Evolutionary conservation across 1,139 yeast genomes (phyloP), one percentile per base, ranked within the genome.

Genomic region (Trichomonascaceae sp.): DNA sequence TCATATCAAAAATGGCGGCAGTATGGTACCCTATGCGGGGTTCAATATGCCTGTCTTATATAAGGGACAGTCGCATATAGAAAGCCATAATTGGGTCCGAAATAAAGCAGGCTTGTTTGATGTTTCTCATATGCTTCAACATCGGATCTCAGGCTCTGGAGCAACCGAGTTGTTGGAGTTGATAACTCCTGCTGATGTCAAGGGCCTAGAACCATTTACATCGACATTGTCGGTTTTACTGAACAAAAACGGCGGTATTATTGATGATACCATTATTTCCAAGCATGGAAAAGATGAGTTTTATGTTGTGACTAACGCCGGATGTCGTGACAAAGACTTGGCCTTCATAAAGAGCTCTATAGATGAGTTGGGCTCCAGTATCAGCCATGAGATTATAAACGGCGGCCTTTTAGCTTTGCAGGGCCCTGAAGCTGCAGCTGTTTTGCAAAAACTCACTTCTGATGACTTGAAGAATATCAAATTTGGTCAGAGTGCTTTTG

Each of bases 121-220:
- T 69, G 99, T 93, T 49, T 87, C 96, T 56, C 99, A 93, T 72
- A 93, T 93, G 99, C 79, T 91, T 56, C 98, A 93, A 73, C 97
- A 93, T 70, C 78, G 76, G 47, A 70, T 93, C 58, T 68, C 70
- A 2, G 99, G 99, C 12, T 72, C 80, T 1, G 85, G 81, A 43
- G 81, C 95, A 0, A 74, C 81, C n/a, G 75, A 76, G 13, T 81
- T 91, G 56, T 76, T 93, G 58, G 86, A 93, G 69, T 82, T 79
- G 60, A 75, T 91, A 53, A 87, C 96, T 22, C 99, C 99, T 7
- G 82, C 95, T 22, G 97, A 90, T 68, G 79, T 90, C 61, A 66
- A 74, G 27, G 66, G 65, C 8, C 74, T 91, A 57, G 70, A 74
- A 47, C 77, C 80, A 1, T 82, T 82, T 70, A 74, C 79, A 38